phyloP scores from a whole-genome alignment of 495 filamentous ascomycete species.

The Massariosphaeria phaeospora region DNA sequence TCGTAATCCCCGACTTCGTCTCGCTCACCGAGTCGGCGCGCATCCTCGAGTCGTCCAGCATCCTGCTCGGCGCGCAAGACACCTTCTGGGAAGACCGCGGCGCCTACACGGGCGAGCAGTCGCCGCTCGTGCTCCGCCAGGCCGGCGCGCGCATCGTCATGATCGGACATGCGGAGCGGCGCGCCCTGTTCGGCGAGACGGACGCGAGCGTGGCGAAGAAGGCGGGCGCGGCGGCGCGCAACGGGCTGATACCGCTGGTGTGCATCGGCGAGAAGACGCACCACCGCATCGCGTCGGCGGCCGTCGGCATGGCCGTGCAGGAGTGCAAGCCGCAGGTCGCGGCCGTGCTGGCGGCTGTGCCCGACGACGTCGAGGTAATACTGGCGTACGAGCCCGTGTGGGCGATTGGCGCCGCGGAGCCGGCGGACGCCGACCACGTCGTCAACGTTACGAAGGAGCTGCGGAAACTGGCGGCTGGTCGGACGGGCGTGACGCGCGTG shows the following conservation, averaged over 20 bases:
- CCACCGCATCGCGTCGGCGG: constrained; percentile 48
- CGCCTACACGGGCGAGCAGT: constrained; percentile 73
- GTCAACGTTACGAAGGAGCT: constrained; percentile 61
- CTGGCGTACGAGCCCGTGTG: constrained; percentile 87
- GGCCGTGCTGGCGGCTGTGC: constrained; percentile 55
- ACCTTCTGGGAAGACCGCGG: constrained; percentile 61
- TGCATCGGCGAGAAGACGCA: constrained; percentile 66
- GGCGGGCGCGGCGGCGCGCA: constrained; percentile 57
- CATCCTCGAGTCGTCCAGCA: constrained; percentile 43
- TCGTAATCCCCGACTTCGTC: constrained; percentile 72
- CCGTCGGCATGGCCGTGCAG: constrained; percentile 53
- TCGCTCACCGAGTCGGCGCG: constrained; percentile 54
- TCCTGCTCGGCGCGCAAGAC: constrained; percentile 72
- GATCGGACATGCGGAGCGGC: constrained; percentile 73
- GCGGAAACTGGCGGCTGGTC: constrained; percentile 38
- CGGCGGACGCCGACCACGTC: constrained; percentile 70
- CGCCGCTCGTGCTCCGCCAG: constrained; percentile 57
- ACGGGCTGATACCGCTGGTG: constrained; percentile 70
- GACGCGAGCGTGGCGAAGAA: constrained; percentile 60
- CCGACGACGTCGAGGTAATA: constrained; percentile 60
- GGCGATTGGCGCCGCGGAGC: constrained; percentile 72
- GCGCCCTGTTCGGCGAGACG: constrained; percentile 64
- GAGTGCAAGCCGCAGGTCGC: constrained; percentile 63
- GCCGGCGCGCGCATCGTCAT: constrained; percentile 68
- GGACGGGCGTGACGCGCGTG: constrained; percentile 54